These are phyloP conservation scores for Saturnispora gosingensis DNA, from an alignment of 805 yeast species.

Conservation along the genomic window DNA sequence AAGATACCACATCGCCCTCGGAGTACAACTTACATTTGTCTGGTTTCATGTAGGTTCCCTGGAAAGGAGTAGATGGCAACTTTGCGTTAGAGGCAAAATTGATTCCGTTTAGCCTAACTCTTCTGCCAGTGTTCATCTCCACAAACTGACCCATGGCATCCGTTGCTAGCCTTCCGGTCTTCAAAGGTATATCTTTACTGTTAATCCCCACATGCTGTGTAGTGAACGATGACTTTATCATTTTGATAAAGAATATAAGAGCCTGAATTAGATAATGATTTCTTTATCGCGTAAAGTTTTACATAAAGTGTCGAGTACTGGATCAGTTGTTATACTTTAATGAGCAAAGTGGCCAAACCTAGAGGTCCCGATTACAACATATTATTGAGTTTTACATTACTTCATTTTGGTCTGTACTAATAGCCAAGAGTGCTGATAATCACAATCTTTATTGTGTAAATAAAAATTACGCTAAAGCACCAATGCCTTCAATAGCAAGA, in stretches of 20 bases:
- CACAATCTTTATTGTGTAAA: no score
- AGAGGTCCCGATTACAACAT: no score
- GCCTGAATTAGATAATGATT: neutral
- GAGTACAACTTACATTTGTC: constrained; percentile 44
- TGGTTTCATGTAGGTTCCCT: constrained; percentile 32
- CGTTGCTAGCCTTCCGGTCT: constrained; percentile 20
- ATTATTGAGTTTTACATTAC: no score
- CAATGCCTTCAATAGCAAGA: no score
- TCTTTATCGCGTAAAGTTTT: neutral
- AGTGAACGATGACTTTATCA: neutral
- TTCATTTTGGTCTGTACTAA: no score
- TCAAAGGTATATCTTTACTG: neutral
- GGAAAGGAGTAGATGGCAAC: constrained; percentile 50
- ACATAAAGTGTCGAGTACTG: no score
- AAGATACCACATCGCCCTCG: constrained; percentile 65
- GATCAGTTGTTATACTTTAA: no score
- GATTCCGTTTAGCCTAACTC: constrained; percentile 65
- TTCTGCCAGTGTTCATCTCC: constrained; percentile 42
- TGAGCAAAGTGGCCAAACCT: no score
- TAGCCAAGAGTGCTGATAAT: no score
- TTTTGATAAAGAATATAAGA: neutral
- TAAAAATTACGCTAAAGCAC: no score
- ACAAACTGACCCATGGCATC: constrained; percentile 50
- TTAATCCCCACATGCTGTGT: neutral
- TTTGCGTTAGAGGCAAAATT: constrained; percentile 72